Evolutionary conservation across 106 monocot species (phyloP).

Genomic region (Acorus gramineus): DNA sequence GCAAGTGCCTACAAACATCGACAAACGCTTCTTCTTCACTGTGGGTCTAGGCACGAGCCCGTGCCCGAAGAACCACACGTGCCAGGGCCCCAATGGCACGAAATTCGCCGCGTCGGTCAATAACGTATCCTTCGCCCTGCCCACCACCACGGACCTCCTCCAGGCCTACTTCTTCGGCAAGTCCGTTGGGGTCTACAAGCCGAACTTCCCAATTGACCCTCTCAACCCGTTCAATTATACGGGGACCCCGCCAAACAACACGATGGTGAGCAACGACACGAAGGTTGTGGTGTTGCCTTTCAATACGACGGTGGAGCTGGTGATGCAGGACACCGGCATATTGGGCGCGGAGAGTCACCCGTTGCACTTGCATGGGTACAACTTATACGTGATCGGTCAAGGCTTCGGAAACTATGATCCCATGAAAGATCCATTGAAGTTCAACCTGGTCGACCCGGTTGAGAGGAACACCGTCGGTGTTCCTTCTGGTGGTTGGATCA

Average conservation of each 20-base stretch:
- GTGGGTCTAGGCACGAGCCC: slow-evolving; percentile 26
- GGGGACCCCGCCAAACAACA: slow-evolving; percentile 31
- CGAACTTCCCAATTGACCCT: slow-evolving; percentile 19
- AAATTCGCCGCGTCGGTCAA: slow-evolving; percentile 20
- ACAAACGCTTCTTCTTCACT: slow-evolving; percentile 26
- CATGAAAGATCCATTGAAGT: slow-evolving; percentile 8
- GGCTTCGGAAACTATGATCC: slow-evolving; percentile 24
- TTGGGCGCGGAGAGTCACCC: too few relatives aligned
- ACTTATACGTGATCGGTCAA: slow-evolving; percentile 26
- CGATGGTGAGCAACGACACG: slow-evolving; percentile 20
- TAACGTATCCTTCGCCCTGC: slow-evolving; percentile 23
- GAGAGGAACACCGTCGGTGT: slow-evolving; percentile 31
- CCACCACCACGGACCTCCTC: slow-evolving; percentile 17
- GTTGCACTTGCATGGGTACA: slow-evolving; percentile 17
- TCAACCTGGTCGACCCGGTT: slow-evolving; percentile 24
- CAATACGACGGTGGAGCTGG: too few relatives aligned
- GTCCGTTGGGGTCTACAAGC: slow-evolving; percentile 13
- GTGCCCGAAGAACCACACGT: slow-evolving; percentile 24
- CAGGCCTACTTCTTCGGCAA: slow-evolving; percentile 18
- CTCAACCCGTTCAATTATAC: slow-evolving; percentile 28
- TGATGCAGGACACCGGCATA: too few relatives aligned
- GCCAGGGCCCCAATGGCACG: slow-evolving; percentile 29
- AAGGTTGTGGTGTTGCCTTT: slow-evolving; percentile 1
- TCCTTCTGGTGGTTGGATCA: slow-evolving; percentile 26
- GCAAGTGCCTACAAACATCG: slow-evolving; percentile 19